These are phyloP conservation scores for Thalassiosira hispida DNA, from an alignment of 352 stramenopile species.

Conservation along the genomic window DNA sequence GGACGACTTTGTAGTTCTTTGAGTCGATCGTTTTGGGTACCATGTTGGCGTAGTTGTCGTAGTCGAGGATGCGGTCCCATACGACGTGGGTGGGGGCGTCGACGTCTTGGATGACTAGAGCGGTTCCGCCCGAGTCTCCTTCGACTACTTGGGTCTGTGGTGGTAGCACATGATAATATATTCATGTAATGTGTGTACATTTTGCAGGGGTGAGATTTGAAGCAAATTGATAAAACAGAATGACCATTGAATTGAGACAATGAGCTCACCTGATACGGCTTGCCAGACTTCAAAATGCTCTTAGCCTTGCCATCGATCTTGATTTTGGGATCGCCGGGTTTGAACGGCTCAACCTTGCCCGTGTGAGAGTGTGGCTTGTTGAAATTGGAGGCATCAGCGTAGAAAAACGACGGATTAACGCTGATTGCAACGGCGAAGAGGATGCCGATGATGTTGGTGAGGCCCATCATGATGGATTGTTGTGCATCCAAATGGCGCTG, in stretches of 20 bases:
- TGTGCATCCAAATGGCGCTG: not conserved
- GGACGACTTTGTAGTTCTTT: slow-evolving; percentile 63
- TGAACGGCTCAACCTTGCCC: slow-evolving; percentile 57
- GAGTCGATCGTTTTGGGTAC: slow-evolving; percentile 62
- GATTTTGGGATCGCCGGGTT: slow-evolving; percentile 64
- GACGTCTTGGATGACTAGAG: slow-evolving; percentile 65
- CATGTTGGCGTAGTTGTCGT: slow-evolving; percentile 66
- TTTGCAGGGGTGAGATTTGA: too few relatives aligned
- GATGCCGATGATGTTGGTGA: not conserved
- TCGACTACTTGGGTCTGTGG: slow-evolving; percentile 57
- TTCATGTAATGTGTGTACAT: not conserved
- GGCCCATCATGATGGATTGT: slow-evolving; percentile 8
- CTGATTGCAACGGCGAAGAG: slow-evolving; percentile 17
- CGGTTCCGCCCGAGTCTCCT: slow-evolving; percentile 42
- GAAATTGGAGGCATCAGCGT: slow-evolving; percentile 48
- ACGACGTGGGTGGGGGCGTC: slow-evolving; percentile 57
- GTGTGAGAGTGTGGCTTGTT: slow-evolving; percentile 57
- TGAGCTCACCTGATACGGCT: slow-evolving; percentile 56
- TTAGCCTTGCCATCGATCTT: slow-evolving; percentile 55
- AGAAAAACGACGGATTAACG: not conserved
- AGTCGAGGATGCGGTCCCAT: slow-evolving; percentile 64
- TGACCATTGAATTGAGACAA: not conserved
- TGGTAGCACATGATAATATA: not conserved
- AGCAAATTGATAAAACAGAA: too few relatives aligned
- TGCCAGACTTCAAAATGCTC: slow-evolving; percentile 52